Evolutionary conservation across 805 yeast genomes (phyloP), one percentile per base, ranked within the genome.

Genomic region (Lipomyces starkeyi): DNA sequence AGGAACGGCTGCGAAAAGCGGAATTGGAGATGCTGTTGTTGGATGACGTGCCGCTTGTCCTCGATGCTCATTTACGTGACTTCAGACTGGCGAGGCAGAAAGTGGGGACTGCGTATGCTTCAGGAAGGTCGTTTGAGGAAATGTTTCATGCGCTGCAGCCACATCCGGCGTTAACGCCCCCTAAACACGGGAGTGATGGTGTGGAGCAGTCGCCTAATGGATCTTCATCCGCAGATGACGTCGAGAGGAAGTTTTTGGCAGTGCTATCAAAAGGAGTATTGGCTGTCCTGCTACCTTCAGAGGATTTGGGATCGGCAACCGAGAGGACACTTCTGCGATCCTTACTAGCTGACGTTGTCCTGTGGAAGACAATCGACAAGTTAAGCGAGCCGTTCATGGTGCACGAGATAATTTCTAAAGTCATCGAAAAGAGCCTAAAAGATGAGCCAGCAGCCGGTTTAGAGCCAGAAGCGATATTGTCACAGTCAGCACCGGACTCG

Each of bases 301-400:
- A 81, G 34, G 83, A 80, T 47, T 59, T 75, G 2, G 78, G 79
- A n/a, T 83, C 86, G 0, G 71, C 75, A 3, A 68, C 83, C 9
- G 81, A 83, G 1, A 71, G 74, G 4, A 75, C 79, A 29, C 81
- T 86, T 60, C 64, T 84, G 5, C 71, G 79, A 3, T 75, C 83
- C 0, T 65, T 86, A 3, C 54, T 85, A 14, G 78, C 81, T 29
- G 87, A 84, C 58, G 71, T 85, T 56, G 77, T 83, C 0, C 63
- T 86, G 55, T 75, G 75, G 55, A 84, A 80, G 65, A 71, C 81
- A 0, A 74, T 84, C 4, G 83, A 81, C 6, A 84, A 83, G 71
- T 66, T 85, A 17, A 77, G 83, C 9, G 86, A 85, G 64, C 85
- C 85, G n/a, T 86, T 84, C 76, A 81, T 83, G 75, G 70, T 86